phyloP scores from a whole-genome alignment of 2,329 filamentous ascomycete genomes.

The Xylaria sp. region DNA sequence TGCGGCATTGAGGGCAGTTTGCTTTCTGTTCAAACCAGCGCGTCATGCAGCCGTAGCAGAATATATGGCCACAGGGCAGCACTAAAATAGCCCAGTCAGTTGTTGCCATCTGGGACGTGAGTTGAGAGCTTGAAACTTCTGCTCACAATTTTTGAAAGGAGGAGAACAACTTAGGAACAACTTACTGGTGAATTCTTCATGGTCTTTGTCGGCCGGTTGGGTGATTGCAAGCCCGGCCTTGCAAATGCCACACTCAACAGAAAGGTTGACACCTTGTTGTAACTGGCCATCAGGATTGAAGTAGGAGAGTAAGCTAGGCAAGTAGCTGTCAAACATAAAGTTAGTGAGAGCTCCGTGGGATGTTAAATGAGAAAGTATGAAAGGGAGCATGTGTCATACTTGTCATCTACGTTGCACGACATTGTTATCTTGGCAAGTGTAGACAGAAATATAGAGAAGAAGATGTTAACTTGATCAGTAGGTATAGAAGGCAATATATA shows the following conservation, averaged over 20 bases:
- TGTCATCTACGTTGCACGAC: not conserved
- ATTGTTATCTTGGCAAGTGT: not conserved
- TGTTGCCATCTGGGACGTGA: too few species aligned
- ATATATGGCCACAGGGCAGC: constrained; percentile 32
- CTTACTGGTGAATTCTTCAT: constrained; percentile 18
- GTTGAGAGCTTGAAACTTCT: not conserved
- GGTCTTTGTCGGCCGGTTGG: not conserved
- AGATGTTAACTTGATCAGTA: too few species aligned
- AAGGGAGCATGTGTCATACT: not conserved
- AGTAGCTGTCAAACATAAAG: constrained; percentile 7
- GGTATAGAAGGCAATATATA: not conserved
- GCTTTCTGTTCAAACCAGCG: not conserved
- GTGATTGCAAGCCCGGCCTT: constrained; percentile 17
- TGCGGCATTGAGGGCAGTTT: constrained; percentile 31
- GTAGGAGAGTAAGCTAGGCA: constrained; percentile 15
- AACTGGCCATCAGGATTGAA: constrained; percentile 11
- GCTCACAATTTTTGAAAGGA: not conserved
- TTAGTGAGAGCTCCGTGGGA: not conserved
- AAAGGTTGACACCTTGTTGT: not conserved
- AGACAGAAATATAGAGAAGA: not conserved
- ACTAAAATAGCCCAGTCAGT: not conserved
- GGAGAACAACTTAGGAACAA: not conserved
- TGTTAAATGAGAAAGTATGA: not conserved
- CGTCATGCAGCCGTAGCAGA: constrained; percentile 16
- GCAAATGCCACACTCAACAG: constrained; percentile 29